These are phyloP conservation scores for Yamadazyma siamensis DNA, from an alignment of 1,139 yeast genomes.

Conservation along the genomic window DNA sequence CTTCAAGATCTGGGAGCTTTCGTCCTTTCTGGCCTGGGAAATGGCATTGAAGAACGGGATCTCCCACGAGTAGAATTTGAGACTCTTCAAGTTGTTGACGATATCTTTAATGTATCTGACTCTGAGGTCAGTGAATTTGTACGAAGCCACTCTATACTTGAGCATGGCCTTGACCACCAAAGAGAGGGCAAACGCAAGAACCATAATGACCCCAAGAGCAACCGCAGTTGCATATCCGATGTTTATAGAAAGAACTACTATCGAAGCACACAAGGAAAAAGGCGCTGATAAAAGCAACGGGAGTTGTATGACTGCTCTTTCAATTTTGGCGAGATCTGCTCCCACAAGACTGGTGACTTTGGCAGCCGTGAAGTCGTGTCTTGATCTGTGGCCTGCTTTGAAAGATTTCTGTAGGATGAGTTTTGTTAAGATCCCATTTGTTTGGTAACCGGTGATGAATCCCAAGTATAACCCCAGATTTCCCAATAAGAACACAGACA, in stretches of 20 bases:
- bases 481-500: constrained; percentile 26
- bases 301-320: constrained; percentile 30
- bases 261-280: constrained; percentile 26
- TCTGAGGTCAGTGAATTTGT: constrained; percentile 29
- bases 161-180: constrained; percentile 22
- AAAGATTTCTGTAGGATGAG: constrained; percentile 69
- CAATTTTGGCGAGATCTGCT: constrained; percentile 35
- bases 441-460: constrained; percentile 54
- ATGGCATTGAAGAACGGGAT: constrained; percentile 50
- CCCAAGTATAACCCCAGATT: constrained; percentile 19
- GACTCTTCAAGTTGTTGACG: constrained; percentile 31
- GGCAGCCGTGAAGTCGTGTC: constrained; percentile 59
- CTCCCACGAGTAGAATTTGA: constrained; percentile 64
- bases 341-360: constrained; percentile 56
- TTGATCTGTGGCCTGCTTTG: constrained; percentile 54
- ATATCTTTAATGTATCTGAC: constrained; percentile 35
- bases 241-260: constrained; percentile 30
- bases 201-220: constrained; percentile 28
- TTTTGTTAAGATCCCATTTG: constrained; percentile 62
- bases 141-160: constrained; percentile 24
- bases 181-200: constrained; percentile 22
- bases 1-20: constrained; percentile 45
- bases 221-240: constrained; percentile 34
- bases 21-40: constrained; percentile 42
- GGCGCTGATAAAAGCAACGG: constrained; percentile 27